A percentile compares a stretch with the other conserved stretches of the same genome.
Evolutionary conservation across 2,329 filamentous ascomycete species (phyloP).

Genomic region (Xylariaceae sp.): DNA sequence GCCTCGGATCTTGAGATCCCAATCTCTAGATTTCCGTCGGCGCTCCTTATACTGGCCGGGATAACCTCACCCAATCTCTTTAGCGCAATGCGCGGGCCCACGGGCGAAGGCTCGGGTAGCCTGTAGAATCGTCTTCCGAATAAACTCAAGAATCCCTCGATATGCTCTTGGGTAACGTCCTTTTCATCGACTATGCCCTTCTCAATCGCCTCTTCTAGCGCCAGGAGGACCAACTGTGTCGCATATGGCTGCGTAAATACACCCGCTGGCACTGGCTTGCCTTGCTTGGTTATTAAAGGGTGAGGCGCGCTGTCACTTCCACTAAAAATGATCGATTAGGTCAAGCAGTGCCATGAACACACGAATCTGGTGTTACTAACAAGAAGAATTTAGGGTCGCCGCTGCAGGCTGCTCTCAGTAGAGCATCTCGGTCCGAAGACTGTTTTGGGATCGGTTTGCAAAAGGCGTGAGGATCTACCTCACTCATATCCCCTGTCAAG

Average conservation of each 20-base stretch:
- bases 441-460: slow-evolving; percentile 75
- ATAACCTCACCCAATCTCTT: slow-evolving; percentile 48
- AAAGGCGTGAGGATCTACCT: slow-evolving; percentile 63
- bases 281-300: slow-evolving; percentile 53
- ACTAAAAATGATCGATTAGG: slow-evolving; percentile 26
- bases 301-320: slow-evolving; percentile 64
- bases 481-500: slow-evolving; percentile 68
- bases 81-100: slow-evolving; percentile 54
- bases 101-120: slow-evolving; percentile 40
- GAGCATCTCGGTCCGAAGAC: slow-evolving; percentile 56
- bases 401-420: slow-evolving; percentile 46
- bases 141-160: slow-evolving; percentile 52
- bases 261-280: slow-evolving; percentile 55
- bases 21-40: slow-evolving; percentile 40
- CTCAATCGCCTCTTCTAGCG: slow-evolving; percentile 58
- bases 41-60: slow-evolving; percentile 37
- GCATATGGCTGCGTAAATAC: slow-evolving; percentile 67
- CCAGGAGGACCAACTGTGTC: slow-evolving; percentile 56
- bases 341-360: not conserved
- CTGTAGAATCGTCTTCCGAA: slow-evolving; percentile 54
- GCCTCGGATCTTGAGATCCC: slow-evolving; percentile 42
- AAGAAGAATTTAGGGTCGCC: slow-evolving; percentile 53
- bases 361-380: slow-evolving; percentile 22
- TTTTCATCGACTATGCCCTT: slow-evolving; percentile 48
- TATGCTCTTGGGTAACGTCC: slow-evolving; percentile 51